Evolutionary conservation across 768 basidiomycete species (phyloP).

Genomic region (Roridomyces roridus): DNA sequence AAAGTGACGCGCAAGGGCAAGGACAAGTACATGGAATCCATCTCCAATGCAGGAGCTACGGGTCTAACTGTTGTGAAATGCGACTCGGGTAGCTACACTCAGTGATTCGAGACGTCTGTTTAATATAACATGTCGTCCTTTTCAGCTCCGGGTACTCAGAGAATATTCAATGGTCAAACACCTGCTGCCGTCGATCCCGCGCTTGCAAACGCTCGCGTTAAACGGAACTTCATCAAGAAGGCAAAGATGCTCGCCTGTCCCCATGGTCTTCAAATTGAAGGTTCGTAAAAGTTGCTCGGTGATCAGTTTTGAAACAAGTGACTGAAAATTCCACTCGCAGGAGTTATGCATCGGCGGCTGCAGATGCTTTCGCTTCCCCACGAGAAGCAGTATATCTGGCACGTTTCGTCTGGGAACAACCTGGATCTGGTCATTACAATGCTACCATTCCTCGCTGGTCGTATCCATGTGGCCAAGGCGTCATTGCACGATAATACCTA

Average conservation of each 20-base stretch:
- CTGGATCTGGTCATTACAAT: conserved; percentile 22
- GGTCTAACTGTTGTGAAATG: no score
- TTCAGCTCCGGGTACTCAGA: neutral
- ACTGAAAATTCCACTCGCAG: neutral
- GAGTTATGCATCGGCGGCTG: conserved; percentile 1
- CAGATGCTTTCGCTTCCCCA: conserved; percentile 4
- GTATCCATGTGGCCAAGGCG: conserved; percentile 11
- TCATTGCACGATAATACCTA: conserved; percentile 28
- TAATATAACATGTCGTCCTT: neutral
- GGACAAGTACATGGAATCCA: no score
- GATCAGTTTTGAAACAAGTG: neutral
- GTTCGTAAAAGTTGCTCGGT: neutral
- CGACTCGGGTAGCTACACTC: no score
- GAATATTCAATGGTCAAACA: neutral
- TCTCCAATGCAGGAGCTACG: no score
- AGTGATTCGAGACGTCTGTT: no score
- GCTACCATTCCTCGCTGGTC: conserved; percentile 13
- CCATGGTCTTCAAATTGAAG: conserved; percentile 9
- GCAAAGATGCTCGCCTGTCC: conserved; percentile 5
- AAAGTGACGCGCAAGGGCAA: conserved; percentile 16
- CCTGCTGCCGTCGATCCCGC: conserved; percentile 6
- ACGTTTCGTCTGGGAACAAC: conserved; percentile 7
- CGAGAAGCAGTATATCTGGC: conserved; percentile 17
- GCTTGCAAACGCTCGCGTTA: conserved; percentile 9
- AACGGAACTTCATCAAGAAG: conserved; percentile 10